Evolutionary conservation across 192 early-diverging fungal genomes (phyloP), one percentile per base, ranked within the genome.

Genomic region (Umbelopsis sp.): DNA sequence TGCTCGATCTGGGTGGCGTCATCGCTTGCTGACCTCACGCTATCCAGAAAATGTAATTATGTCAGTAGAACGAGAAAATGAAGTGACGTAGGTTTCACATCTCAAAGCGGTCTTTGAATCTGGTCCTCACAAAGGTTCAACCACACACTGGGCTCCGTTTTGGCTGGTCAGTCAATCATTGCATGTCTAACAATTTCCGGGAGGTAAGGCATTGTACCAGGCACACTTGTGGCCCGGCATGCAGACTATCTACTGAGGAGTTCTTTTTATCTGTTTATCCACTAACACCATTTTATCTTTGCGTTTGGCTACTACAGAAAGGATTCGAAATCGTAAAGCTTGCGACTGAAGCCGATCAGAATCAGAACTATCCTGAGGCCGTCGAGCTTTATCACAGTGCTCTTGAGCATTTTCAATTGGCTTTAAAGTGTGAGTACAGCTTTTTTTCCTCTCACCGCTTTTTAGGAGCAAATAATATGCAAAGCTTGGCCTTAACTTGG

Each of bases 391-490:
- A 99, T 80, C 84, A 86, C 66, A 92, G 92, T 75, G 86, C 91
- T 2, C 84, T 99, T n/a, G 95, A 99, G 69, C 97, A 93, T 78
- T 99, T 97, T 72, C 82, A 95, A 85, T 89, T 88, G 9, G 97
- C 95, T 9, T 88, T 99, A 71, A 98, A 98, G 88, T 98, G 94
- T 94, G 81, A 75, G 80, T 81, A 46, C 15, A 22, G 23, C 13
- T 22, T 44, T 33, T 23, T 65, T 30, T 52, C 8, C 1, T 10
- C 30, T 44, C 25, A 61, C 18, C 16, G 71, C 55, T 41, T 6
- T 1, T 41, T 6, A 41, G 37, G 37, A 6, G 7, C 37, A 41
- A 4, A 41, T 10, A 41, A 41, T 30, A 41, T 41, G 0, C 37
- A 41, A 10, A 6, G 37, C 37, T 41, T 41, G 37, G 37, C 37